Evolutionary conservation across 495 filamentous ascomycete species (phyloP), one percentile per base, ranked within the genome.

Genomic region (Schizothecium vesticola): DNA sequence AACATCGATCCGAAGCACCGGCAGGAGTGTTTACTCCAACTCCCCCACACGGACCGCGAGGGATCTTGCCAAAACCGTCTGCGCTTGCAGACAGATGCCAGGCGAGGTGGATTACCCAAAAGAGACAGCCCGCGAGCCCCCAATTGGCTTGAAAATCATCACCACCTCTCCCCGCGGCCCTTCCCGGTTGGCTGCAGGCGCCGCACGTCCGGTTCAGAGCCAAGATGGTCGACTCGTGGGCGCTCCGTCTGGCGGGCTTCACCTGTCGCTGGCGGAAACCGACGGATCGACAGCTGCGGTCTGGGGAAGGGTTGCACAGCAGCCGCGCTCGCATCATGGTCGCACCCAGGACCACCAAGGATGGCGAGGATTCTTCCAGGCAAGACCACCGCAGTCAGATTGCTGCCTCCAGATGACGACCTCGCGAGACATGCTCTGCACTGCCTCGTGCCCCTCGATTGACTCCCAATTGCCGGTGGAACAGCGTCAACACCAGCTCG

Each of bases 41-140:
- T n/a, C 43, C 16, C 43, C 43, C 43, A 51, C 31, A 33, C 12
- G 10, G 31, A 33, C 43, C 43, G 19, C 43, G 43, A 51, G 19
- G 16, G 16, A 51, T 51, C 36, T 61, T 62, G 21, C 43, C 71
- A 69, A 26, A 59, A 66, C 63, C 66, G 56, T 69, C 55, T 24
- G 16, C n/a, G 63, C 59, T 63, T 64, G 65, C 67, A 51, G 43
- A 10, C 13, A 51, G 16, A 72, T 72, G n/a, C 33, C 43, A 62
- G 65, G 33, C 26, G 36, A 62, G 61, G 56, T 56, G 71, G 68
- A 64, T 66, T 70, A 26, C 68, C 68, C 61, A 67, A 72, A 70
- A 26, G 21, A 58, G 68, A 21, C 33, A 11, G 26, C 13, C 71
- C 71, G 71, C 23, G 23, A 16, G 7, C 8, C n/a, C 22, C 26